These are phyloP conservation scores for Zymoseptoria tritici DNA, from an alignment of 2,329 filamentous ascomycete species.

Conservation along the genomic window DNA sequence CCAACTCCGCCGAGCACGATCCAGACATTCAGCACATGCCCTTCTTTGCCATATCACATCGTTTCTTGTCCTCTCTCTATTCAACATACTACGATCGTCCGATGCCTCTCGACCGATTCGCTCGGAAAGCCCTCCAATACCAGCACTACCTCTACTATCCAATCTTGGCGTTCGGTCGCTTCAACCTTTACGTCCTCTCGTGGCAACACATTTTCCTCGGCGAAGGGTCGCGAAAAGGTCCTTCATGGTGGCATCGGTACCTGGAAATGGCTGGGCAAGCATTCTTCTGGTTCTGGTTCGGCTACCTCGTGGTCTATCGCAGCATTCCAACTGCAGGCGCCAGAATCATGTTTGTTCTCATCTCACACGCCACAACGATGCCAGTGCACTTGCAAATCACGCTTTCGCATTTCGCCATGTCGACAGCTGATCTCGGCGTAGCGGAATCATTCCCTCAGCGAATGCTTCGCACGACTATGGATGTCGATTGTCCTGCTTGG, in stretches of 20 bases:
- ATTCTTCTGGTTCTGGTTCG: slow-evolving; percentile 62
- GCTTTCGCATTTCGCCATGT: slow-evolving; percentile 66
- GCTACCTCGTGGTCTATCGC: slow-evolving; percentile 57
- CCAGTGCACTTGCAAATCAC: slow-evolving; percentile 66
- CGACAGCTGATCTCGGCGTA: slow-evolving; percentile 56
- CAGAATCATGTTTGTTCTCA: slow-evolving; percentile 55
- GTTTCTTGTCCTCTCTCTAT: slow-evolving; percentile 56
- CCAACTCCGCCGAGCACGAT: slow-evolving; percentile 90
- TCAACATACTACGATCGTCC: slow-evolving; percentile 60
- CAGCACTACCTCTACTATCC: slow-evolving; percentile 65
- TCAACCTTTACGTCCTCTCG: slow-evolving; percentile 64
- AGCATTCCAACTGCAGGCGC: slow-evolving; percentile 51
- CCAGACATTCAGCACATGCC: slow-evolving; percentile 79
- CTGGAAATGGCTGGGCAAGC: slow-evolving; percentile 56
- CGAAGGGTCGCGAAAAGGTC: slow-evolving; percentile 50
- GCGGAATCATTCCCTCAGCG: slow-evolving; percentile 61
- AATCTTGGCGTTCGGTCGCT: slow-evolving; percentile 56
- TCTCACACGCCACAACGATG: slow-evolving; percentile 59
- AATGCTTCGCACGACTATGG: slow-evolving; percentile 65
- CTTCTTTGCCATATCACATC: slow-evolving; percentile 59
- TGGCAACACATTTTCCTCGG: slow-evolving; percentile 57
- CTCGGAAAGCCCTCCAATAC: slow-evolving; percentile 52
- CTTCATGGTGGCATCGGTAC: slow-evolving; percentile 61
- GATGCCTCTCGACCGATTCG: slow-evolving; percentile 56
- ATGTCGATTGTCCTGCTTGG: slow-evolving; percentile 65